Conservation (phyloP, 2,329 filamentous ascomycete species). For the Colletotrichum sublineola region DNA sequence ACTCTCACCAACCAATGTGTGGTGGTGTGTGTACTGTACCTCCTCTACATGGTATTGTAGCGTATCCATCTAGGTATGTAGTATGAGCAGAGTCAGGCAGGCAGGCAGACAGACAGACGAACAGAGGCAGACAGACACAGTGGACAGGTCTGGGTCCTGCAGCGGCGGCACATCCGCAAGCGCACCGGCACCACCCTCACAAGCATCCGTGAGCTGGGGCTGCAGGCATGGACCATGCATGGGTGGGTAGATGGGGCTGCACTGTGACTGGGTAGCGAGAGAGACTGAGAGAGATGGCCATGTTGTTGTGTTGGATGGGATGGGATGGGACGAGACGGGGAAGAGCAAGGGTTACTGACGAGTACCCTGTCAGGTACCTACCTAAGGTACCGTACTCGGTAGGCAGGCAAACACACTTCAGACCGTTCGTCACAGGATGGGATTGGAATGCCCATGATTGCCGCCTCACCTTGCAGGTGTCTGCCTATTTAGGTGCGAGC, state of each 20-base stretch:
- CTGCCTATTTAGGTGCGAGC: too few species aligned
- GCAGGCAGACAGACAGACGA: background rate
- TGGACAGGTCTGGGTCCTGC: slow-evolving; percentile 19
- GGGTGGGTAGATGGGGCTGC: slow-evolving; percentile 20
- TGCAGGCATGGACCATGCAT: background rate
- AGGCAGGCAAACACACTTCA: background rate
- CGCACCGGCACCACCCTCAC: slow-evolving; percentile 20
- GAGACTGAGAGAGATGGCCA: background rate
- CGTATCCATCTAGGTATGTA: background rate
- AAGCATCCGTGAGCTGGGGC: slow-evolving; percentile 22
- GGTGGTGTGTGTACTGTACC: background rate
- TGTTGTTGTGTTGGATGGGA: background rate
- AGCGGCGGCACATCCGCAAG: slow-evolving; percentile 12
- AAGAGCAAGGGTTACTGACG: slow-evolving; percentile 9
- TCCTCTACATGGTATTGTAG: too few species aligned
- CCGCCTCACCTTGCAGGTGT: background rate
- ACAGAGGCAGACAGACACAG: slow-evolving; percentile 2
- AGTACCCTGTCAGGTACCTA: background rate
- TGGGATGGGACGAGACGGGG: slow-evolving; percentile 18
- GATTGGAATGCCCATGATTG: slow-evolving; percentile 1
- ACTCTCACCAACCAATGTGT: background rate
- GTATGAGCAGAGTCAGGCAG: background rate
- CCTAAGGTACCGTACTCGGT: too few species aligned
- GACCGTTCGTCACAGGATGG: slow-evolving; percentile 1
- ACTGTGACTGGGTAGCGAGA: background rate